These are phyloP conservation scores for Yamagishiella unicocca DNA, from an alignment of 139 green algal genomes.

Conservation along the genomic window DNA sequence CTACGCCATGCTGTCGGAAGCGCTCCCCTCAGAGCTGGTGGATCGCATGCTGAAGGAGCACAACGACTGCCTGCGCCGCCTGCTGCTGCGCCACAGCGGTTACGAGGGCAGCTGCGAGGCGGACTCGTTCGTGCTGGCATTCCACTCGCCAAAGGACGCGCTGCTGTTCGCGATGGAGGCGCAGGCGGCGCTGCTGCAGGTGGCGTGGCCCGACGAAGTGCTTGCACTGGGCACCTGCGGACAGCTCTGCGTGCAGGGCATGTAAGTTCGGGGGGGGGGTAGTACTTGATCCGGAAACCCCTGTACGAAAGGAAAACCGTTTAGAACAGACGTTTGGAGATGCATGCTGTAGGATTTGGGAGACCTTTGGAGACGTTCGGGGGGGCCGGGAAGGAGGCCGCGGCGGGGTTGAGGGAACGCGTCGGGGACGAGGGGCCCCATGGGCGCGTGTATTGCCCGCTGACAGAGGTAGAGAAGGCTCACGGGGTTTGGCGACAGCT, in stretches of 20 bases:
- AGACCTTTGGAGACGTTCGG: no score
- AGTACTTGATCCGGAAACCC: not conserved
- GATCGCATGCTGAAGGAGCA: conserved; percentile 44
- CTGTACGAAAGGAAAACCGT: no score
- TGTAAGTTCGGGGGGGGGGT: conserved; percentile 31
- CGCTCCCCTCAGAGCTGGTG: conserved; percentile 15
- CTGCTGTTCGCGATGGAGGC: conserved; percentile 46
- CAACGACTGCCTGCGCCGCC: conserved; percentile 20
- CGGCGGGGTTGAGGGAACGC: no score
- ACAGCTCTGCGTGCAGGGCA: conserved; percentile 30
- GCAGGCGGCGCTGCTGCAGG: conserved; percentile 38
- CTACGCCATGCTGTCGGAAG: not conserved
- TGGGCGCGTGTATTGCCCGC: no score
- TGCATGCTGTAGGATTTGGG: no score
- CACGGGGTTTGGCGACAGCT: no score
- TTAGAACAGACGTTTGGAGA: no score
- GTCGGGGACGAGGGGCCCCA: no score
- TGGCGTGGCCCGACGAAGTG: conserved; percentile 42
- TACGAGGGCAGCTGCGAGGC: conserved; percentile 43
- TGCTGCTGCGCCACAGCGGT: conserved; percentile 40
- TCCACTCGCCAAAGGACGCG: conserved; percentile 54
- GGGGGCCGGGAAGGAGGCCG: no score
- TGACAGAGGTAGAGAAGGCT: no score
- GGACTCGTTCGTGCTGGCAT: conserved; percentile 32
- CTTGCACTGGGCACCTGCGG: conserved; percentile 9